phyloP scores from a whole-genome alignment of 2,329 filamentous ascomycete species.

The Pseudogymnoascus sp. region DNA sequence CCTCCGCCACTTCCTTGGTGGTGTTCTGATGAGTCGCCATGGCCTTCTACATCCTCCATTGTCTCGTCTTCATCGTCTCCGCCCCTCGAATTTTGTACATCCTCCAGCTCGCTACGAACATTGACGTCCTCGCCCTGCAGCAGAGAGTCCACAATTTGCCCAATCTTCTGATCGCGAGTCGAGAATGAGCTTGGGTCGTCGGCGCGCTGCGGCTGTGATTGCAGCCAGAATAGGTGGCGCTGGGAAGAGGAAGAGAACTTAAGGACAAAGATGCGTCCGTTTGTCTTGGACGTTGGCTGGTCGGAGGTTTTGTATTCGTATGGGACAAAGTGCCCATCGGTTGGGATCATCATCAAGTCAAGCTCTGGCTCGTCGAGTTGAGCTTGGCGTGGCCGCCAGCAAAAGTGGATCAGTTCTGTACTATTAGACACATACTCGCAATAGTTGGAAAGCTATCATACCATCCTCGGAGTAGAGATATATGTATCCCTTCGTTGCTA shows the following conservation, averaged over 20 bases:
- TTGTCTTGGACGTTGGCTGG: conserved; percentile 56
- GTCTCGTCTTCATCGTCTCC: conserved; percentile 64
- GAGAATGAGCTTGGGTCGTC: conserved; percentile 73
- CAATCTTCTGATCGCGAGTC: conserved; percentile 76
- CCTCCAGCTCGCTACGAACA: conserved; percentile 63
- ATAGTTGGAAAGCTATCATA: conserved; percentile 30
- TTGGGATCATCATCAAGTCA: conserved; percentile 89
- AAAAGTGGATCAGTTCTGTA: conserved; percentile 84
- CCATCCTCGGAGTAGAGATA: conserved; percentile 92
- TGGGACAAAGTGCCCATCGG: conserved; percentile 78
- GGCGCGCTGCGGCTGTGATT: conserved; percentile 73
- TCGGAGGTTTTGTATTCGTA: conserved; percentile 64
- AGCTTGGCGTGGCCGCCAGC: conserved; percentile 78
- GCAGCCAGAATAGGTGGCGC: conserved; percentile 91
- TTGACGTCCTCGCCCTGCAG: conserved; percentile 86
- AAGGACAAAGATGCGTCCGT: conserved; percentile 85
- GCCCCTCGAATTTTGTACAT: conserved; percentile 46
- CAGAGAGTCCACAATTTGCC: conserved; percentile 75
- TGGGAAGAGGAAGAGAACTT: conserved; percentile 91
- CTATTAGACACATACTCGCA: conserved; percentile 15
- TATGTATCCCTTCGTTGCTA: conserved; percentile 71
- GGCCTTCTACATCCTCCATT: conserved; percentile 69
- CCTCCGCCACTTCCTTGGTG: conserved; percentile 63
- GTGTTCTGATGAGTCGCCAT: conserved; percentile 50
- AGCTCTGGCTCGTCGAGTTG: conserved; percentile 67